These are phyloP conservation scores for Terfezia boudieri DNA, from an alignment of 495 filamentous ascomycete species.

Conservation along the genomic window DNA sequence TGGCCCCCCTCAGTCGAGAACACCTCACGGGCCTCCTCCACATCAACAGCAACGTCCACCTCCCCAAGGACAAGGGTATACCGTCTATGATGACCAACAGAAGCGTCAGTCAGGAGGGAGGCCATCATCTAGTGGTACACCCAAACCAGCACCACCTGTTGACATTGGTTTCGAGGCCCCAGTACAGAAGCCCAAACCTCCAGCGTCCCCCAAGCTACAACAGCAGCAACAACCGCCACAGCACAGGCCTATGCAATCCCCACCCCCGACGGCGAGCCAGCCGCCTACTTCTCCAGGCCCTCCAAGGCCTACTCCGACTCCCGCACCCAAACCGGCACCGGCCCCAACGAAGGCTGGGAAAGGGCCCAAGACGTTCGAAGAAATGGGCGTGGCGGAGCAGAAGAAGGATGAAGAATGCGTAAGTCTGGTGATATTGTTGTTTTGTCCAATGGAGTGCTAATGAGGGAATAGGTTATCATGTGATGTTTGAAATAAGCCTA, in stretches of 20 bases:
- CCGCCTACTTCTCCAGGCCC: background rate
- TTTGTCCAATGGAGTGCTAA: too few species aligned
- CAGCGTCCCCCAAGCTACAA: conserved; percentile 9
- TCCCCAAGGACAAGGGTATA: too few species aligned
- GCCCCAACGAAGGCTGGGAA: conserved; percentile 31
- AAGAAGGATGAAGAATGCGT: conserved; percentile 62
- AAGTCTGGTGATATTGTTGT: background rate
- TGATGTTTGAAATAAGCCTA: too few species aligned
- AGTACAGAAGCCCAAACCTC: conserved; percentile 1
- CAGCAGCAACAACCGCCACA: background rate
- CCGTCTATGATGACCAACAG: too few species aligned
- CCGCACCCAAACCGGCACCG: conserved; percentile 18
- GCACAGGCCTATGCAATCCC: background rate
- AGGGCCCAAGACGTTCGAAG: conserved; percentile 91
- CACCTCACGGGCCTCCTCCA: background rate
- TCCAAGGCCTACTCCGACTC: conserved; percentile 14
- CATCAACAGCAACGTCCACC: too few species aligned
- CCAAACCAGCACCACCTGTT: conserved; percentile 4
- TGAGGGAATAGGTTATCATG: too few species aligned
- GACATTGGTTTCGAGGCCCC: conserved; percentile 18
- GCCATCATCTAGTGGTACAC: conserved; percentile 1
- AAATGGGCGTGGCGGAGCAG: conserved; percentile 75
- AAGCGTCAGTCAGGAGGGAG: background rate
- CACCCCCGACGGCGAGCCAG: conserved; percentile 6
- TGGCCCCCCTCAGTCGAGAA: background rate